Percentiles rank a stretch among this genome's conserved stretches.
phyloP scores from a whole-genome alignment of 139 green algal species.

The Astrephomene gubernaculifera region DNA sequence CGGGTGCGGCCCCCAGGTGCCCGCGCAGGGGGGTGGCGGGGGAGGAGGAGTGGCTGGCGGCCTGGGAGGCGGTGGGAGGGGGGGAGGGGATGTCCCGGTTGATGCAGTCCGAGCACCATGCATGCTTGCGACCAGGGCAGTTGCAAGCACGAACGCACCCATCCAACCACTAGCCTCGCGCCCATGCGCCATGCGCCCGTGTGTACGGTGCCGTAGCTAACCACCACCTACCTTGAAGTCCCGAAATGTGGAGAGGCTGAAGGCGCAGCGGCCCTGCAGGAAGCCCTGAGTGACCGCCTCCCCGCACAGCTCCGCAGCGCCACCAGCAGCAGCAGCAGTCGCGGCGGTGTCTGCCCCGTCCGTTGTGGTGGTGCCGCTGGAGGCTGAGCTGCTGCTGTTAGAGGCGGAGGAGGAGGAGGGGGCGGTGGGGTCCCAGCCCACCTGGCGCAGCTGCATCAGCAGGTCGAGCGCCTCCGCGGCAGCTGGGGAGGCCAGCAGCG shows the following conservation, averaged over 20 bases:
- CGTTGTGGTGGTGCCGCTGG: background rate
- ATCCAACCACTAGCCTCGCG: too few relatives aligned
- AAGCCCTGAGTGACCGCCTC: background rate
- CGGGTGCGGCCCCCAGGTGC: background rate
- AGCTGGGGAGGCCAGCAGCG: conserved; percentile 6
- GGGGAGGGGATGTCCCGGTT: too few relatives aligned
- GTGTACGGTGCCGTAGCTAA: too few relatives aligned
- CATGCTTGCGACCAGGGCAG: too few relatives aligned
- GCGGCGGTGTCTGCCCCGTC: background rate
- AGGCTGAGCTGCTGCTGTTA: too few relatives aligned
- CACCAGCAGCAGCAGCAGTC: background rate
- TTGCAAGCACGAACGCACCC: too few relatives aligned
- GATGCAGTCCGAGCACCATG: too few relatives aligned
- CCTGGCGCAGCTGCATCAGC: background rate
- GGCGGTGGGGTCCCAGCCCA: background rate
- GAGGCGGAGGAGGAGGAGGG: too few relatives aligned
- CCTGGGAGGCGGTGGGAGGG: too few relatives aligned
- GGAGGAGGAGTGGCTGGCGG: conserved; percentile 10
- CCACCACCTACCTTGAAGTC: conserved; percentile 24
- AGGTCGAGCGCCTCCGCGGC: background rate
- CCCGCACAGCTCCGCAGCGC: background rate
- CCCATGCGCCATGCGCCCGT: too few relatives aligned
- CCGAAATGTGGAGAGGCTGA: background rate
- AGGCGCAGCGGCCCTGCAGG: conserved; percentile 17
- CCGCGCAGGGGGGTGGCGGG: background rate